A percentile compares a stretch with the other conserved stretches of the same genome.
Evolutionary conservation across 1,284 basidiomycete genomes (phyloP).

Genomic region (Singerocomus inundabilis): DNA sequence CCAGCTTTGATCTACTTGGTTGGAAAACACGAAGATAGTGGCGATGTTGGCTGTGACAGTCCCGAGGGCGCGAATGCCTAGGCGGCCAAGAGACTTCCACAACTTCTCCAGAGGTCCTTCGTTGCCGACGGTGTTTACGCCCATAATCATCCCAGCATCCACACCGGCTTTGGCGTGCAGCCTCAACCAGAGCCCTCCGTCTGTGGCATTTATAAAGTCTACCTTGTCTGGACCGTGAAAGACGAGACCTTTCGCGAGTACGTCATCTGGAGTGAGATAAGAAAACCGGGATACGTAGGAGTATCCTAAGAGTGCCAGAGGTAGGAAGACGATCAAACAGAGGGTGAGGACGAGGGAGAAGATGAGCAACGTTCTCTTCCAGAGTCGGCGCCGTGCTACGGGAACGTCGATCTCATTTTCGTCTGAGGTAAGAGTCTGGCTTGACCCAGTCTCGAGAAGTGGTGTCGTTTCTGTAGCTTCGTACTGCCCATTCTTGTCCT

Average conservation of each 20-base stretch:
- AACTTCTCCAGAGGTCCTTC: conserved; percentile 42
- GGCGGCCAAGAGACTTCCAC: conserved; percentile 66
- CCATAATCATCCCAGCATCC: conserved; percentile 60
- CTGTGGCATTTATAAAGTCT: conserved; percentile 60
- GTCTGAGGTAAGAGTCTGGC: conserved; percentile 13
- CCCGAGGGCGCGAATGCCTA: conserved; percentile 56
- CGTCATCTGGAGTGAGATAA: conserved; percentile 52
- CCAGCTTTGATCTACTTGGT: conserved; percentile 34
- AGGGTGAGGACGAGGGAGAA: conserved; percentile 37
- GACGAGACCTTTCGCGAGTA: conserved; percentile 55
- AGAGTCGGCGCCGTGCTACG: conserved; percentile 24
- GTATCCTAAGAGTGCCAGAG: conserved; percentile 53
- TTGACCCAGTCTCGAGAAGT: conserved; percentile 29
- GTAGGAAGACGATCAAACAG: conserved; percentile 43
- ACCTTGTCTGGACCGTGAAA: conserved; percentile 59
- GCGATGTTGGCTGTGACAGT: conserved; percentile 55
- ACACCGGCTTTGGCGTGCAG: conserved; percentile 59
- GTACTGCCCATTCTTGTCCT: conserved; percentile 27
- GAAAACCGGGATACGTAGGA: conserved; percentile 60
- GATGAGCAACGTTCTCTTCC: conserved; percentile 26
- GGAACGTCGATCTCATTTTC: conserved; percentile 14
- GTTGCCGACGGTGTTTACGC: conserved; percentile 45
- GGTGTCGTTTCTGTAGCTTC: conserved; percentile 35
- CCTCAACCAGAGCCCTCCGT: conserved; percentile 58
- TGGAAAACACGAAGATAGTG: conserved; percentile 48